phyloP scores from a whole-genome alignment of 202 grass and related monocot genomes.

The Zoysia matrella region DNA sequence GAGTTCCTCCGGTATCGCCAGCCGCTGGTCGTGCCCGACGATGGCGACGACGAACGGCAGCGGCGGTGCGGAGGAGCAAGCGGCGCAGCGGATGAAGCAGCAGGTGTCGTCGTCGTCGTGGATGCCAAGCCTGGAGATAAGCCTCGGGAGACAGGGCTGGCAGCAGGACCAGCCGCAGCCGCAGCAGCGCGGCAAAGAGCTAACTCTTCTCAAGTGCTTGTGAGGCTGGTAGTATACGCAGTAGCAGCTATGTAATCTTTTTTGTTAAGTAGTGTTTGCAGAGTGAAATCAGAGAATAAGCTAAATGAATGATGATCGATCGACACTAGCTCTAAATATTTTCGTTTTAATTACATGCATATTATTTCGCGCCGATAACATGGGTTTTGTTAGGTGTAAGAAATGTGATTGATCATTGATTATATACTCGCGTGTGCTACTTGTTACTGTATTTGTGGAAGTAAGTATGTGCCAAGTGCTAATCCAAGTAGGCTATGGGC shows the following conservation, averaged over 20 bases:
- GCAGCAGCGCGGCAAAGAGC: conserved; percentile 52
- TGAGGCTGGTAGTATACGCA: neutral
- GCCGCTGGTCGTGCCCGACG: conserved; percentile 21
- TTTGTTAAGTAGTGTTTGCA: neutral
- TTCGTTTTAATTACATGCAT: too few relatives aligned
- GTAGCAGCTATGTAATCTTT: neutral
- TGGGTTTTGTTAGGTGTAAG: too few relatives aligned
- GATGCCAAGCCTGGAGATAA: conserved; percentile 60
- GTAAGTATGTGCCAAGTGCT: too few relatives aligned
- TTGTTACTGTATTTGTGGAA: too few relatives aligned
- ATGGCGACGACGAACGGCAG: conserved; percentile 13
- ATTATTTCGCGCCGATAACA: too few relatives aligned
- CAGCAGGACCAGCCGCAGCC: conserved; percentile 38
- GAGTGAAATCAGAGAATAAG: neutral
- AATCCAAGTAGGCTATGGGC: too few relatives aligned
- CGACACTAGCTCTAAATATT: neutral
- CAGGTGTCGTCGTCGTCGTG: conserved; percentile 25
- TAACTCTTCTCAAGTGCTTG: conserved; percentile 56
- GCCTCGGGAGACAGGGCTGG: conserved; percentile 61
- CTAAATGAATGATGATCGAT: neutral
- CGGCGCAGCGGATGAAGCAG: conserved; percentile 7
- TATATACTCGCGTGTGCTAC: too few relatives aligned
- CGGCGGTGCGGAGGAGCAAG: conserved; percentile 14
- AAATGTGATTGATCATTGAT: too few relatives aligned
- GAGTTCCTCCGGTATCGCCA: conserved; percentile 17